Conservation (phyloP, 306 rosid genomes). For the Glycine latifolia region DNA sequence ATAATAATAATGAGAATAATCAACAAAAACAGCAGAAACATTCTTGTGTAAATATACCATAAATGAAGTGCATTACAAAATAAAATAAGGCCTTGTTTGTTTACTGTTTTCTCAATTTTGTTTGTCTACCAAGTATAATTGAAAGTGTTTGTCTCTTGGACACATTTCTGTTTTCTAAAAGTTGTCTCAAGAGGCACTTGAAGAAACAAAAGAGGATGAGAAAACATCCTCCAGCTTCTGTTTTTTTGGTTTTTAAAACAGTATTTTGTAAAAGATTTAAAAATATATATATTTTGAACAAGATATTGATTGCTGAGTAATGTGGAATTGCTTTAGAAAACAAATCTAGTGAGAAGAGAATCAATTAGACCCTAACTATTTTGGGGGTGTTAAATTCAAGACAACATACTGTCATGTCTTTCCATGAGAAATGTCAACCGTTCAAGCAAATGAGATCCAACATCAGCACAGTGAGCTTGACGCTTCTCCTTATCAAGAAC, state of each 20-base stretch:
- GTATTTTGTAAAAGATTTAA: too few relatives aligned
- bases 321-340: neutral
- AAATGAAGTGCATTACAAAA: neutral
- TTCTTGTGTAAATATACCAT: neutral
- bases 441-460: conserved; percentile 82
- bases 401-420: conserved; percentile 71
- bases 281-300: too few relatives aligned
- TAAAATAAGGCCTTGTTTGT: neutral
- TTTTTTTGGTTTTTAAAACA: too few relatives aligned
- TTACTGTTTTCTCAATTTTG: neutral
- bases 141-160: too few relatives aligned
- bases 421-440: conserved; percentile 77
- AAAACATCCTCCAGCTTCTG: too few relatives aligned
- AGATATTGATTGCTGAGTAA: too few relatives aligned
- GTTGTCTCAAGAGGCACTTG: too few relatives aligned
- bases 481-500: conserved; percentile 92
- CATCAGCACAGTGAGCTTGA: conserved; percentile 74
- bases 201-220: too few relatives aligned
- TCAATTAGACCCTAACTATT: neutral
- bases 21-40: conserved; percentile 37
- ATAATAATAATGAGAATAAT: conserved; percentile 30
- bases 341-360: neutral
- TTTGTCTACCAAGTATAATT: too few relatives aligned
- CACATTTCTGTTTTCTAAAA: too few relatives aligned
- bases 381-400: neutral